Conservation (phyloP, 441 rosid species). For the Arabidopsis hybrid region DNA sequence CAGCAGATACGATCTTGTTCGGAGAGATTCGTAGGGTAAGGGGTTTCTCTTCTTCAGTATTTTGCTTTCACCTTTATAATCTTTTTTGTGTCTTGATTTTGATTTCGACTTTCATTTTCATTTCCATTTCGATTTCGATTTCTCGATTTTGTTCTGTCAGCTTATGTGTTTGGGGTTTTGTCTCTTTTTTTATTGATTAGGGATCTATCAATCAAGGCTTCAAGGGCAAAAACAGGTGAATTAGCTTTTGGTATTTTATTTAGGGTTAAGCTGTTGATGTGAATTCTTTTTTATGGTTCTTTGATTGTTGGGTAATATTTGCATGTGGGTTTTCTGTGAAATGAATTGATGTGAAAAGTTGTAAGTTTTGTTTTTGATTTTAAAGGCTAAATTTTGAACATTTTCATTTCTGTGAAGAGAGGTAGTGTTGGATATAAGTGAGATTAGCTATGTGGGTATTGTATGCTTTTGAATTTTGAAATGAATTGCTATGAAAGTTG, state of each 20-base stretch:
- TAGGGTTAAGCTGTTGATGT: conserved; percentile 32
- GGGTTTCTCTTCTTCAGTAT: neutral
- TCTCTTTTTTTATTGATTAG: conserved; percentile 14
- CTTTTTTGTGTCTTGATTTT: neutral
- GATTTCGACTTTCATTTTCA: neutral
- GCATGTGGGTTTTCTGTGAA: conserved; percentile 31
- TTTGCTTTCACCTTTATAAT: neutral
- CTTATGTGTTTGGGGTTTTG: conserved; percentile 27
- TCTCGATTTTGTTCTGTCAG: conserved; percentile 12
- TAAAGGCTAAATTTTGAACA: neutral
- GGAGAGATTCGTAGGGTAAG: conserved; percentile 43
- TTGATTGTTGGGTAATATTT: conserved; percentile 25
- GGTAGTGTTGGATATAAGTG: conserved; percentile 4
- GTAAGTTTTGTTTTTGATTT: neutral
- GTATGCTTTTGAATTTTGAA: neutral
- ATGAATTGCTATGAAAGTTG: neutral
- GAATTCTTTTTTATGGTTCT: neutral
- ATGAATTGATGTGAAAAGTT: neutral
- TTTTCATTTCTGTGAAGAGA: conserved; percentile 6
- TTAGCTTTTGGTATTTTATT: neutral
- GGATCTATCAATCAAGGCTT: conserved; percentile 40
- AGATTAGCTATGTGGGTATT: conserved; percentile 16
- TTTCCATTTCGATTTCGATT: neutral
- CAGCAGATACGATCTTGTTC: conserved; percentile 40
- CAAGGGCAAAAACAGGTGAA: conserved; percentile 37